Percentiles rank a stretch among this genome's conserved stretches.
phyloP scores from a whole-genome alignment of 148 eudicot genomes.

The Selenicereus undatus region DNA sequence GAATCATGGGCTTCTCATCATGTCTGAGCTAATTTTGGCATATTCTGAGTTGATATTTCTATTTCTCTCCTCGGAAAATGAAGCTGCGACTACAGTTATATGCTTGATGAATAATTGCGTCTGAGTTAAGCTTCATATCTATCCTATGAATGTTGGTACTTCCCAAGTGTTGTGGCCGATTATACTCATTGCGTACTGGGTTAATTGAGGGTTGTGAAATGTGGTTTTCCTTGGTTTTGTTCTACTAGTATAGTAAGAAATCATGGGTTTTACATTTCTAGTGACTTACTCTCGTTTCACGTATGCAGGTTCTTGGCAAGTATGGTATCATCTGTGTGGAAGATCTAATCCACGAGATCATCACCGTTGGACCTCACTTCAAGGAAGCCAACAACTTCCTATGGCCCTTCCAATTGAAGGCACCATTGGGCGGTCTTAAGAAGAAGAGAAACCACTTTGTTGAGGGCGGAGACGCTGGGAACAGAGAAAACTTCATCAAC shows the following conservation, averaged over 20 bases:
- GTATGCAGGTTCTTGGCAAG: constrained; percentile 49
- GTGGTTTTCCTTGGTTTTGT: too few species aligned
- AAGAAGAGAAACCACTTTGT: constrained; percentile 77
- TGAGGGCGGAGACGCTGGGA: constrained; percentile 75
- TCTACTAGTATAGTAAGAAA: not conserved
- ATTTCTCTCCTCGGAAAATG: too few species aligned
- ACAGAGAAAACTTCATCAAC: constrained; percentile 53
- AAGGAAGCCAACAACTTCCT: constrained; percentile 77
- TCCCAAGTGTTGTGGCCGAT: too few species aligned
- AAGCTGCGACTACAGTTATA: too few species aligned
- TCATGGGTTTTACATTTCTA: not conserved
- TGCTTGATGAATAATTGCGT: not conserved
- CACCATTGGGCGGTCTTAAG: constrained; percentile 62
- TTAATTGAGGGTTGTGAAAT: too few species aligned
- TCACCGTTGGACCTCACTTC: constrained; percentile 66
- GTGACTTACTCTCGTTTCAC: not conserved
- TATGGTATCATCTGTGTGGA: constrained; percentile 55
- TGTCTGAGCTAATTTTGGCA: too few species aligned
- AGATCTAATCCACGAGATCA: constrained; percentile 61
- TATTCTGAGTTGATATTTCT: too few species aligned
- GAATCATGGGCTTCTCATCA: too few species aligned
- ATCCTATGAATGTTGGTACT: too few species aligned
- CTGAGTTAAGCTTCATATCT: too few species aligned
- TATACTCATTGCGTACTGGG: too few species aligned
- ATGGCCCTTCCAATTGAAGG: constrained; percentile 63